These are phyloP conservation scores for Pseudogymnoascus sp. DNA, from an alignment of 2,329 filamentous ascomycete species.

Conservation along the genomic window DNA sequence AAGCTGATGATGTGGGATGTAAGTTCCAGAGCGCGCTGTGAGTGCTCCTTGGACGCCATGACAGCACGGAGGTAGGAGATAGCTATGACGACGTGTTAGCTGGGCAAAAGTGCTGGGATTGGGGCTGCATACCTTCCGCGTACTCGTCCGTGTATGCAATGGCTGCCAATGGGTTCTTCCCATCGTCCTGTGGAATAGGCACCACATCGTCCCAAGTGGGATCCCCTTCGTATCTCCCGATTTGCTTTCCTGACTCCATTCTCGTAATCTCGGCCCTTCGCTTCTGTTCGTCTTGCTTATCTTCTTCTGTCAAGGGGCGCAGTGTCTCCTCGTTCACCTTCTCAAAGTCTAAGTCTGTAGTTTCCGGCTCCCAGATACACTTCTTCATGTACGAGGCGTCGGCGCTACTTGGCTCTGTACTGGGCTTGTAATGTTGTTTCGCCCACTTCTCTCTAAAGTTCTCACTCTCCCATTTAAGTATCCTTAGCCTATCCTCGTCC, in stretches of 20 bases:
- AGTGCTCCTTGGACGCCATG: constrained; percentile 83
- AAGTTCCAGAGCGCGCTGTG: constrained; percentile 66
- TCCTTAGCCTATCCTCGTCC: constrained; percentile 17
- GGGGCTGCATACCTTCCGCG: constrained; percentile 53
- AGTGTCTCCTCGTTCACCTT: not conserved
- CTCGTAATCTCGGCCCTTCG: constrained; percentile 22
- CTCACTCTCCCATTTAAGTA: constrained; percentile 19
- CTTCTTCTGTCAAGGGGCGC: not conserved
- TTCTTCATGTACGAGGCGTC: not conserved
- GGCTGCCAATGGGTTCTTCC: constrained; percentile 74
- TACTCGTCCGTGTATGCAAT: constrained; percentile 91
- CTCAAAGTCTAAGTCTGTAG: constrained; percentile 6
- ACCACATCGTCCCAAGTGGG: constrained; percentile 77
- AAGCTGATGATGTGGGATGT: constrained; percentile 85
- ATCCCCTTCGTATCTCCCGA: constrained; percentile 38
- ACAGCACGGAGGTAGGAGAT: constrained; percentile 89
- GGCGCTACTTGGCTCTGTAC: not conserved
- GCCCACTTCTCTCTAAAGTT: constrained; percentile 14
- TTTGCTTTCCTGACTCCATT: constrained; percentile 20
- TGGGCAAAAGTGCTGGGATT: not conserved
- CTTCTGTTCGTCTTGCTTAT: constrained; percentile 23
- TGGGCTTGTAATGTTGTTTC: not conserved
- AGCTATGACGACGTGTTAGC: constrained; percentile 38
- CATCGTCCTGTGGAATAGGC: constrained; percentile 78
- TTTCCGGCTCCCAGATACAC: not conserved